phyloP scores from a whole-genome alignment of 2,329 filamentous ascomycete species.

The Aureobasidium sp. region DNA sequence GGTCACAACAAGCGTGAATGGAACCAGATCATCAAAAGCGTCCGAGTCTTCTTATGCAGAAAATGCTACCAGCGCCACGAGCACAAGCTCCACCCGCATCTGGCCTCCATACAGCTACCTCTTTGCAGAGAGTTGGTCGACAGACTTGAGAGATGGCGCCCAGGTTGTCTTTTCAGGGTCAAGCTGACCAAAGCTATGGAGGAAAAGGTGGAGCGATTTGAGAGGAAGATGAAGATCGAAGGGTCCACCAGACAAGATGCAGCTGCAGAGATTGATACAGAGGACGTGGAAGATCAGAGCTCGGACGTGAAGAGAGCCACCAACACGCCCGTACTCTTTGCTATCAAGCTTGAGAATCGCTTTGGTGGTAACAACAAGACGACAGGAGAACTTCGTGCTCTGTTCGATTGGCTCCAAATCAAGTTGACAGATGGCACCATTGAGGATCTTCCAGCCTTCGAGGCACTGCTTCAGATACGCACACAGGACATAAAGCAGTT shows the following conservation, averaged over 20 bases:
- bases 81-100: not conserved
- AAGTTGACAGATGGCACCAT: not conserved
- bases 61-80: slow-evolving; percentile 7
- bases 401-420: not conserved
- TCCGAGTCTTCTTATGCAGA: not conserved
- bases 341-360: not conserved
- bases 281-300: not conserved
- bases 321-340: not conserved
- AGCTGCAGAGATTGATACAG: not conserved
- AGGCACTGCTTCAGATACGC: not conserved
- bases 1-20: slow-evolving; percentile 13
- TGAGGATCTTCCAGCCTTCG: not conserved
- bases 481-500: not conserved
- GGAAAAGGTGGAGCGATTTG: not conserved
- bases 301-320: not conserved
- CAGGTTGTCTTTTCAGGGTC: not conserved
- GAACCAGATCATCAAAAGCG: not conserved
- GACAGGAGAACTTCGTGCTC: not conserved
- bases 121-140: not conserved
- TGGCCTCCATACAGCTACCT: not conserved
- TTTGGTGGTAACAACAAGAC: slow-evolving; percentile 2
- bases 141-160: slow-evolving; percentile 1
- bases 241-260: not conserved
- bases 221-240: not conserved
- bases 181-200: not conserved